Evolutionary conservation across 768 basidiomycete genomes (phyloP).

Genomic region (Tricholoma bakamatsutake): DNA sequence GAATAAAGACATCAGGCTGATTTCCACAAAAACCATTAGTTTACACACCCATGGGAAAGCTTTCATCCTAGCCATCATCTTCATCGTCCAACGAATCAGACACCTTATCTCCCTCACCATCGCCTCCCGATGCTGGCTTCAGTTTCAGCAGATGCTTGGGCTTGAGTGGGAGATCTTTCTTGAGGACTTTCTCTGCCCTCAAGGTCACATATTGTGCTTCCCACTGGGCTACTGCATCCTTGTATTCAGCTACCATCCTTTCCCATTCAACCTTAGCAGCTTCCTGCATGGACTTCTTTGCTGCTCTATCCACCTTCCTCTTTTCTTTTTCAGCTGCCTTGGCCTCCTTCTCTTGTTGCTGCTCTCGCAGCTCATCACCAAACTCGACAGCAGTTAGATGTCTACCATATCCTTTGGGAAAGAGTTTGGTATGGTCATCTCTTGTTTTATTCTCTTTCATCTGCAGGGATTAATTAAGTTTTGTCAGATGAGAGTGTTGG

Average conservation of each 20-base stretch:
- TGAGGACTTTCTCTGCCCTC: constrained; percentile 5
- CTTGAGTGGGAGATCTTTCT: constrained; percentile 12
- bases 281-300: constrained; percentile 4
- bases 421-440: constrained; percentile 1
- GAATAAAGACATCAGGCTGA: neutral
- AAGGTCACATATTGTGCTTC: constrained; percentile 9
- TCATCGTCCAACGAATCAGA: constrained; percentile 5
- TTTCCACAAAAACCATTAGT: neutral
- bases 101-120: constrained; percentile 5
- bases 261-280: constrained; percentile 7
- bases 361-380: neutral
- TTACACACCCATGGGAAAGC: neutral
- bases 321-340: neutral
- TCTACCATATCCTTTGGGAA: neutral
- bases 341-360: neutral
- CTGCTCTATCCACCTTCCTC: constrained; percentile 1
- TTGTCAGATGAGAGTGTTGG: no score
- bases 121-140: constrained; percentile 7
- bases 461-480: constrained; percentile 11
- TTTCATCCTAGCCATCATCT: neutral
- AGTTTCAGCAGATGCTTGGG: constrained; percentile 13
- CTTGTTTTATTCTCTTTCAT: constrained; percentile 11
- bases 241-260: constrained; percentile 10
- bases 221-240: constrained; percentile 8
- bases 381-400: neutral